Conservation (phyloP, 108 stramenopile species). For the Conticribra weissflogii region DNA sequence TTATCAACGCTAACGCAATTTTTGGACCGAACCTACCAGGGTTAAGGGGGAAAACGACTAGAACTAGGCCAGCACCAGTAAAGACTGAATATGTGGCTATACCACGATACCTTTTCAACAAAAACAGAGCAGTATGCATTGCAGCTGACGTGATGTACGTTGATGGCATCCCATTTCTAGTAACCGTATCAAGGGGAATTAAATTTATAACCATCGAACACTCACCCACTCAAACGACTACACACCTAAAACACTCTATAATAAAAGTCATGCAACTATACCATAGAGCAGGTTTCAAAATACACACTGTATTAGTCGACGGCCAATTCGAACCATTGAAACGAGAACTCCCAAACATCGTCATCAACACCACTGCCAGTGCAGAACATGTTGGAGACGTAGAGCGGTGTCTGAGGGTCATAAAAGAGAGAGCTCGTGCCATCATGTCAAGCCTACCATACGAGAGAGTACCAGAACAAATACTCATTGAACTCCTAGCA, state of each 20-base stretch:
- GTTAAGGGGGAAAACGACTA: slow-evolving; percentile 24
- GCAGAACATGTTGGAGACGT: no score
- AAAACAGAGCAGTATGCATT: slow-evolving; percentile 29
- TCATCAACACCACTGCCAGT: no score
- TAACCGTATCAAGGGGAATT: no score
- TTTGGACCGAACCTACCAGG: slow-evolving; percentile 32
- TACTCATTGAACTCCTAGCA: slow-evolving; percentile 28
- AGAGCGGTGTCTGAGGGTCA: no score
- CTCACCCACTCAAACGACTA: slow-evolving; percentile 32
- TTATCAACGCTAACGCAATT: slow-evolving; percentile 29
- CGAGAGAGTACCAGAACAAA: slow-evolving; percentile 10
- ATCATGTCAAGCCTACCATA: slow-evolving; percentile 41
- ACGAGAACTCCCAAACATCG: no score
- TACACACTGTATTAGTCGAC: no score
- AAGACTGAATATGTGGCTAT: slow-evolving; percentile 1
- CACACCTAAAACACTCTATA: neutral
- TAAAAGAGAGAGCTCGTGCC: no score
- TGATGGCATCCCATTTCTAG: no score
- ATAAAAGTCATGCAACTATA: neutral
- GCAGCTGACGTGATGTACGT: no score
- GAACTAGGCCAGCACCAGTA: neutral
- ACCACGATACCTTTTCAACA: slow-evolving; percentile 24
- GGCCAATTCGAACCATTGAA: no score
- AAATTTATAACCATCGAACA: no score
- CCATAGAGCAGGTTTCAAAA: slow-evolving; percentile 13